A percentile compares a stretch with the other conserved stretches of the same genome.
These are phyloP conservation scores for Apiospora hydei DNA, from an alignment of 2,329 filamentous ascomycete genomes.

Conservation along the genomic window DNA sequence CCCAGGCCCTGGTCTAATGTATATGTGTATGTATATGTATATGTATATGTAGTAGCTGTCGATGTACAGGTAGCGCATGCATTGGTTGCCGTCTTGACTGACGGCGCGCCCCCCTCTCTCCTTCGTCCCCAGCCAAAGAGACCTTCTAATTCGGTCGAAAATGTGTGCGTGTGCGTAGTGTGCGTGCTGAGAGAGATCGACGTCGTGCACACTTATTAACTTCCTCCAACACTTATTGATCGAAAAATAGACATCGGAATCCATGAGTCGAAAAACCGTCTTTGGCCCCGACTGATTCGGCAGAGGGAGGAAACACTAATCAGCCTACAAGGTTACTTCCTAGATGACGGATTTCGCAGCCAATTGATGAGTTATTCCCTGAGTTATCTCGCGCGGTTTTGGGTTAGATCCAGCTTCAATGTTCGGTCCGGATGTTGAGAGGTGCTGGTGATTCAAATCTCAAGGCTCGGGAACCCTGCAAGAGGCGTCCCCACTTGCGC, in stretches of 20 bases:
- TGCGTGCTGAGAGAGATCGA: not conserved
- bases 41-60: slow-evolving; percentile 34
- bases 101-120: not conserved
- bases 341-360: slow-evolving; percentile 7
- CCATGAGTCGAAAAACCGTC: slow-evolving; percentile 1
- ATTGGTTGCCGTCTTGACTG: slow-evolving; percentile 46
- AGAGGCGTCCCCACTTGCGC: not conserved
- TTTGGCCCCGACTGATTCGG: slow-evolving; percentile 16
- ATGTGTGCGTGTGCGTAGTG: not conserved
- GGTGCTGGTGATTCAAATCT: slow-evolving; percentile 16
- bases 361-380: slow-evolving; percentile 11
- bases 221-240: not conserved
- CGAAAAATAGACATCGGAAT: not conserved
- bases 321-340: slow-evolving; percentile 12
- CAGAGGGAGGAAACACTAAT: not conserved
- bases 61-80: slow-evolving; percentile 44
- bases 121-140: not conserved
- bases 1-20: slow-evolving; percentile 26
- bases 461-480: slow-evolving; percentile 1
- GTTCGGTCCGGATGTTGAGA: slow-evolving; percentile 18
- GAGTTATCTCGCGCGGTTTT: slow-evolving; percentile 10
- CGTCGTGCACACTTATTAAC: slow-evolving; percentile 15
- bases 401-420: slow-evolving; percentile 17
- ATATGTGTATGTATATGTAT: slow-evolving; percentile 28
- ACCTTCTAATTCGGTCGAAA: not conserved